Percentiles rank a stretch among this genome's conserved stretches.
phyloP scores from a whole-genome alignment of 495 filamentous ascomycete species.

The Penicillium egyptiacum region DNA sequence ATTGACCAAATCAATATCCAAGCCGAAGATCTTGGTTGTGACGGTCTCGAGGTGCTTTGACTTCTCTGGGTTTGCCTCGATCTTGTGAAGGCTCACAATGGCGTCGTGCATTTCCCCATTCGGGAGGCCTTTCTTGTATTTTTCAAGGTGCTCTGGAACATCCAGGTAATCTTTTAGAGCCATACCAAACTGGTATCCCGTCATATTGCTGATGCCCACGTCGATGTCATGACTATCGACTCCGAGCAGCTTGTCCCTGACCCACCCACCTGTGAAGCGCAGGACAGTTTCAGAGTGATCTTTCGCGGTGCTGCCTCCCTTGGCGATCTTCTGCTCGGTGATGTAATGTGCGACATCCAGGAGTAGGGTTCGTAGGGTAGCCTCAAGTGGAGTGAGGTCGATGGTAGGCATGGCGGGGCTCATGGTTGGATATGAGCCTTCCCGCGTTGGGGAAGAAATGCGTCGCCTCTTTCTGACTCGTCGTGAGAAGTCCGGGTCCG shows the following conservation, averaged over 20 bases:
- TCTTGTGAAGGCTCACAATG: conserved; percentile 63
- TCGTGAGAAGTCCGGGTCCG: conserved; percentile 22
- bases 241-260: conserved; percentile 90
- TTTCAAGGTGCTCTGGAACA: conserved; percentile 51
- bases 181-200: conserved; percentile 75
- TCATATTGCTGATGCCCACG: conserved; percentile 93
- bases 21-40: conserved; percentile 78
- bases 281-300: conserved; percentile 45
- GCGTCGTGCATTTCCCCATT: conserved; percentile 36
- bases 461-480: conserved; percentile 38
- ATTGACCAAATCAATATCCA: conserved; percentile 94
- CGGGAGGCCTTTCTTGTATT: conserved; percentile 43
- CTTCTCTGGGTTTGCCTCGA: conserved; percentile 91
- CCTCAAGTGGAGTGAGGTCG: conserved; percentile 64
- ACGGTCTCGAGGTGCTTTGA: conserved; percentile 96
- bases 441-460: conserved; percentile 25
- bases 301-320: conserved; percentile 32
- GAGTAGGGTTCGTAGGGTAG: conserved; percentile 66
- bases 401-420: conserved; percentile 42
- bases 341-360: conserved; percentile 73
- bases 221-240: conserved; percentile 87
- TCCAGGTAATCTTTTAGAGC: conserved; percentile 63
- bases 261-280: conserved; percentile 97
- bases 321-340: conserved; percentile 47
- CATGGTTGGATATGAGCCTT: conserved; percentile 25